Base-by-base conservation (phyloP, 345 rosid genomes). In the Eutrema yunnanense region DNA sequence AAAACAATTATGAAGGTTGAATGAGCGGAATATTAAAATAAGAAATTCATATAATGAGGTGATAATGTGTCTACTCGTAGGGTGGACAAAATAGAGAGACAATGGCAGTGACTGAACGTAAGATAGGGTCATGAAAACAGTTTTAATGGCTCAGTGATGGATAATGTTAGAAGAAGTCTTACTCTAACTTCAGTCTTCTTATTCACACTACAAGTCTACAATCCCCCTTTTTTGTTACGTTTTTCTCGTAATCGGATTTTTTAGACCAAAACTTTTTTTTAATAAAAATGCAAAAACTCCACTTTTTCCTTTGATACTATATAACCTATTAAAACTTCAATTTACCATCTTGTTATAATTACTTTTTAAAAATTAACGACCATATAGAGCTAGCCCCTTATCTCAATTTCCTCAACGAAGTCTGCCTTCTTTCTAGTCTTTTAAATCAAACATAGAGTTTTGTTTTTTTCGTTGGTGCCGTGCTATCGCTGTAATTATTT, bases 41-140 rank as follows among this genome's bases (percentile, higher is more conserved):
- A 63, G 19, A 73, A 13, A 11, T 22, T n/a, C 63, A 71, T 3
- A 76, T 76, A 65, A 76, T 76, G 80, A 76, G 76, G 67, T 70
- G 72, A 76, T 70, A 76, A 70, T 71, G 72, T 76, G 80, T 77
- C 80, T 76, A 76, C 72, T 64, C 76, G 67, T 76, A 76, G 80
- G 80, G 72, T 16, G 49, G 42, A 44, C 73, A 76, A 72, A 33
- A 34, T 76, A 76, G 80, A 76, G 75, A 57, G 80, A 76, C 80
- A 76, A 65, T 64, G 50, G 80, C 80, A 71, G 80, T 48, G 75
- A 64, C 67, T 42, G 70, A 76, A 56, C 48, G 40, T 63, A 50
- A 48, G 55, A 49, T 64, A 56, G 67, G n/a, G 27, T 46, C 66
- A 50, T 48, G 11, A 14, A 71, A 62, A 53, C 75, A 69, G 75